Base-by-base conservation (phyloP, 306 rosid genomes). In the Rubus parviflorus region DNA sequence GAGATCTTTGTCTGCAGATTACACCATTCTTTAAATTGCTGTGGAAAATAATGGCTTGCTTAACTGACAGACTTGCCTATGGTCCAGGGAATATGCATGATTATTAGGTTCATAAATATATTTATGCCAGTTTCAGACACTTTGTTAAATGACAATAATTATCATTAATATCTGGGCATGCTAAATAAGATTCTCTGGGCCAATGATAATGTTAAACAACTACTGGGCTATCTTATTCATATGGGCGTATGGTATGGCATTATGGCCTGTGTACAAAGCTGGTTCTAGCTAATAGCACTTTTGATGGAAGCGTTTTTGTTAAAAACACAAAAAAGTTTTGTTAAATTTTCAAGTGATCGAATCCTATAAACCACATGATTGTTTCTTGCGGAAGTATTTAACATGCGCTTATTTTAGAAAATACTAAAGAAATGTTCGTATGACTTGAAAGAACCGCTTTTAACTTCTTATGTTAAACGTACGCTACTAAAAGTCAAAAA, bases 1-100 rank as follows among this genome's bases (percentile, higher is more conserved):
- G 43, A 72, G 70, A 74, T 74, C 70, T 17, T 45, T 75, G 80
- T 75, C 84, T 49, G 25, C 14, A 52, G 30, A 79, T 6, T 40
- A 49, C 67, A 66, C 52, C 30, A 75, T 46, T 38, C 68, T 12
- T 60, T 11, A 23, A 14, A 30, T 37, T 13, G 43, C 5, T 12
- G 19, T 15, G 4, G 46, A 37, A 37, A 15, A 63, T 16, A 14
- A 63, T 63, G 46, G 2, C 2, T 19, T 63, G 46, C 43, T 62
- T 14, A 37, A 35, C 45, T 63, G 69, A 63, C 69, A 37, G 23
- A 38, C 69, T 35, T 63, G 45, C 20, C 68, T 62, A 25, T 35
- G 68, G 23, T 63, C 23, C 11, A 37, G 68, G 68, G 22, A 37
- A 63, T 63, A 16, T 37, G 68, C 12, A 63, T 63, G 6, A 63